Evolutionary conservation across 805 yeast genomes (phyloP).

Genomic region (Metschnikowia amazonensis): DNA sequence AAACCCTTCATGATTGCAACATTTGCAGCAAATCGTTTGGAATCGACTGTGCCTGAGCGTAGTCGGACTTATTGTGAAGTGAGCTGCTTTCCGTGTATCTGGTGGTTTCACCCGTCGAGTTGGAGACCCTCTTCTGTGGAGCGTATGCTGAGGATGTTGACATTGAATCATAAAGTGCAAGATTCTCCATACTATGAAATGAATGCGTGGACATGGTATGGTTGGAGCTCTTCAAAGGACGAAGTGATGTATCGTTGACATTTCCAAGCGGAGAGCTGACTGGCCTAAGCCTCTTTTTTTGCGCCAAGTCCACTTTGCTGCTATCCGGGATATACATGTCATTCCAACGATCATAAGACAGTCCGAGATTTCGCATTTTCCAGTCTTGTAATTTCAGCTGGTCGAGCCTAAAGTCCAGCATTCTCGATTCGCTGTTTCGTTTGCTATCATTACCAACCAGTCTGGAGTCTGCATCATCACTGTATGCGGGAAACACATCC

Average conservation of each 20-base stretch:
- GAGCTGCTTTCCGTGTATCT: background rate
- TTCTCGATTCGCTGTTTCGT: background rate
- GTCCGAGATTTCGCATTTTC: background rate
- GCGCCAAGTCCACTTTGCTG: constrained; percentile 20
- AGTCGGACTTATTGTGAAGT: background rate
- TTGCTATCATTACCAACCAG: background rate
- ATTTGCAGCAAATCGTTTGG: background rate
- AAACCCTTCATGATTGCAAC: background rate
- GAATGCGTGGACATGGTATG: constrained; percentile 25
- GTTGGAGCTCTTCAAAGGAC: constrained; percentile 32
- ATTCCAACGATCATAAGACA: background rate
- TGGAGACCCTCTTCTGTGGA: background rate
- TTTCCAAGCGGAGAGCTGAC: constrained; percentile 14
- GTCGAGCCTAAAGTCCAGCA: background rate
- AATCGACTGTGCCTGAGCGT: background rate
- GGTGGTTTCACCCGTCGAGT: background rate
- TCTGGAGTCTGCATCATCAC: background rate
- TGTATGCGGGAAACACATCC: background rate
- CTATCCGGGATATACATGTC: constrained; percentile 19
- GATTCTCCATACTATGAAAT: background rate
- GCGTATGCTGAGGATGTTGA: background rate
- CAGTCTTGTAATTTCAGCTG: background rate
- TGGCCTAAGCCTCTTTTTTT: constrained; percentile 12
- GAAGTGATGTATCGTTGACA: constrained; percentile 23
- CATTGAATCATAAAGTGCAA: background rate